phyloP scores from a whole-genome alignment of 1,284 basidiomycete genomes.

The Cystobasidiaceae sp. region DNA sequence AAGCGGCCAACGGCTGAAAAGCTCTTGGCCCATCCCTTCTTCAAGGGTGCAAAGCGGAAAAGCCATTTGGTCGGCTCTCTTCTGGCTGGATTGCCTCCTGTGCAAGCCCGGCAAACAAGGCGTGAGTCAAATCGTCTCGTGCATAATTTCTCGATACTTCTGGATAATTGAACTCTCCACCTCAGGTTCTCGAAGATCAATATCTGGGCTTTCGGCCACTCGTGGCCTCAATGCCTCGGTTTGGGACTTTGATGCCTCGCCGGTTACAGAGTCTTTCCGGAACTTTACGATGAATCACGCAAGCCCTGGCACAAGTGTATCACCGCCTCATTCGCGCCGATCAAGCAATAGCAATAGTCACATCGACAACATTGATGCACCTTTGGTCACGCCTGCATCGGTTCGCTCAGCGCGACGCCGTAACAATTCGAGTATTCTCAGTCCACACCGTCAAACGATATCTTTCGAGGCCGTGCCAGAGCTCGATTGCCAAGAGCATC shows the following conservation, averaged over 20 bases:
- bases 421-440: conserved; percentile 1
- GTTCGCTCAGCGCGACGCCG: not conserved
- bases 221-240: conserved; percentile 10
- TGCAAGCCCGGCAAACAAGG: conserved; percentile 38
- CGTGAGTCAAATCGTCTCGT: too few relatives aligned
- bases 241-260: conserved; percentile 22
- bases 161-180: not conserved
- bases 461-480: conserved; percentile 8
- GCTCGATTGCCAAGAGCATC: not conserved
- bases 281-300: conserved; percentile 20
- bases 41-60: conserved; percentile 68
- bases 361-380: too few relatives aligned
- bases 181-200: conserved; percentile 2
- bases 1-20: conserved; percentile 70
- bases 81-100: conserved; percentile 48
- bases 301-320: not conserved
- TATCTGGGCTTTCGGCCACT: not conserved
- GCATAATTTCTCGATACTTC: not conserved
- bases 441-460: not conserved
- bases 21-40: conserved; percentile 72
- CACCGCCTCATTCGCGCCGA: not conserved
- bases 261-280: conserved; percentile 4
- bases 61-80: conserved; percentile 67
- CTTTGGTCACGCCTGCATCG: not conserved
- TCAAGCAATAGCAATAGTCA: not conserved